A percentile compares a stretch with the other conserved stretches of the same genome.
phyloP scores from a whole-genome alignment of 2,329 filamentous ascomycete genomes.

The Sporothrix mexicana region DNA sequence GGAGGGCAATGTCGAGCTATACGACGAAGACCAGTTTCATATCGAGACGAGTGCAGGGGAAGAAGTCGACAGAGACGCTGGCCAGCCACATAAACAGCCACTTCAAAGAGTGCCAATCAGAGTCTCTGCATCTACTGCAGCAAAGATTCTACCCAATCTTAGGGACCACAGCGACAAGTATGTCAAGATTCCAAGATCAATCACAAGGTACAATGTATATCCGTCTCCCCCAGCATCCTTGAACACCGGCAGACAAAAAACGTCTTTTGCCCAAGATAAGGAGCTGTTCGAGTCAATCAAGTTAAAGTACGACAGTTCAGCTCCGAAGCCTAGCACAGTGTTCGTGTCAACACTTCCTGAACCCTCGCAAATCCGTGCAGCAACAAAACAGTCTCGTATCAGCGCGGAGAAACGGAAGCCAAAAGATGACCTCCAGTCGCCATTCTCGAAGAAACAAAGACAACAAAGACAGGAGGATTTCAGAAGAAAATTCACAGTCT shows the following conservation, averaged over 20 bases:
- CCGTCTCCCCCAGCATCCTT: neutral
- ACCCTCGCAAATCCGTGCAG: conserved; percentile 22
- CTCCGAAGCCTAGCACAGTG: neutral
- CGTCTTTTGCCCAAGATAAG: conserved; percentile 15
- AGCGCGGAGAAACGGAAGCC: conserved; percentile 15
- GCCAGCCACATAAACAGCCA: neutral
- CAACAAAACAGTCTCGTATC: neutral
- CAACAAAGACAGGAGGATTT: neutral
- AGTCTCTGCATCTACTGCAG: neutral
- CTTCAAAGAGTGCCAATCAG: neutral
- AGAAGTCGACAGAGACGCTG: too few species aligned
- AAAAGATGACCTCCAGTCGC: neutral
- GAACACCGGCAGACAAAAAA: neutral
- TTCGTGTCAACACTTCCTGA: conserved; percentile 15
- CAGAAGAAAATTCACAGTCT: neutral
- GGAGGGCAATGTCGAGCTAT: neutral
- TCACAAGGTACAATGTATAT: too few species aligned
- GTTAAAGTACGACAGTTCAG: neutral
- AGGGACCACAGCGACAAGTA: neutral
- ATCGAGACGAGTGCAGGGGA: too few species aligned
- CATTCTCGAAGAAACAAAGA: conserved; percentile 1
- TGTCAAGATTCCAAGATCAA: neutral
- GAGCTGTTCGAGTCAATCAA: conserved; percentile 26
- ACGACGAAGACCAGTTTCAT: too few species aligned
- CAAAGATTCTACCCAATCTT: neutral